phyloP scores from a whole-genome alignment of 108 stramenopile species.

The Fragilaria crotonensis region DNA sequence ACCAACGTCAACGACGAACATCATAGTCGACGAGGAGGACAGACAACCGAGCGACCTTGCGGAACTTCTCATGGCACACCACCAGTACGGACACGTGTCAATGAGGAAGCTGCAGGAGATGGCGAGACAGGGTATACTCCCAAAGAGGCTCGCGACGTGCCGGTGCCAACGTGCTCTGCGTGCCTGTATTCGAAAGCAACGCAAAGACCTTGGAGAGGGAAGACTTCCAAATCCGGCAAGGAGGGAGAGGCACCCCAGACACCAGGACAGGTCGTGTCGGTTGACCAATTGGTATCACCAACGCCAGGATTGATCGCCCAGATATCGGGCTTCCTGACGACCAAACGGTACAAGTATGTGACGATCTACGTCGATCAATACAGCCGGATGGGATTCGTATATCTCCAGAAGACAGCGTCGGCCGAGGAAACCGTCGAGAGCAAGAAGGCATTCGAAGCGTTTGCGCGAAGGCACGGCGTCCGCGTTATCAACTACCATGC shows the following conservation, averaged over 20 bases:
- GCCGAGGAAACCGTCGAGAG: slow-evolving; percentile 21
- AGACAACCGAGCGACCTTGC: background rate
- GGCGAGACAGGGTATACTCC: too few species aligned
- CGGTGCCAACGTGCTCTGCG: slow-evolving; percentile 24
- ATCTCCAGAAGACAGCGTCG: slow-evolving; percentile 16
- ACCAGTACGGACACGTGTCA: slow-evolving; percentile 17
- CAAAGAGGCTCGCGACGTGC: too few species aligned
- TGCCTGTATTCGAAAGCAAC: slow-evolving; percentile 19
- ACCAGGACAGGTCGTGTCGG: slow-evolving; percentile 3
- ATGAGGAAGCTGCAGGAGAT: too few species aligned
- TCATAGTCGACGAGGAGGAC: slow-evolving; percentile 6
- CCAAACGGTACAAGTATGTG: slow-evolving; percentile 17
- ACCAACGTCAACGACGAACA: too few species aligned
- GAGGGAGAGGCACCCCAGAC: background rate
- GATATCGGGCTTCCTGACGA: slow-evolving; percentile 19
- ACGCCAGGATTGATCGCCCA: too few species aligned
- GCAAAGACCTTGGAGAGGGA: slow-evolving; percentile 15
- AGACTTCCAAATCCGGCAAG: background rate
- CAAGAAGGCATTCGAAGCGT: slow-evolving; percentile 31
- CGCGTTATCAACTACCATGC: slow-evolving; percentile 35
- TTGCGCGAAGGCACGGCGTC: slow-evolving; percentile 1
- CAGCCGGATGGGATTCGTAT: slow-evolving; percentile 11
- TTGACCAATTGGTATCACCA: too few species aligned
- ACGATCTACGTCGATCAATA: slow-evolving; percentile 29
- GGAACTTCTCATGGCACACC: slow-evolving; percentile 21